These are phyloP conservation scores for Chlamydomonas sphaeroides DNA, from an alignment of 139 green algal genomes.

Conservation along the genomic window DNA sequence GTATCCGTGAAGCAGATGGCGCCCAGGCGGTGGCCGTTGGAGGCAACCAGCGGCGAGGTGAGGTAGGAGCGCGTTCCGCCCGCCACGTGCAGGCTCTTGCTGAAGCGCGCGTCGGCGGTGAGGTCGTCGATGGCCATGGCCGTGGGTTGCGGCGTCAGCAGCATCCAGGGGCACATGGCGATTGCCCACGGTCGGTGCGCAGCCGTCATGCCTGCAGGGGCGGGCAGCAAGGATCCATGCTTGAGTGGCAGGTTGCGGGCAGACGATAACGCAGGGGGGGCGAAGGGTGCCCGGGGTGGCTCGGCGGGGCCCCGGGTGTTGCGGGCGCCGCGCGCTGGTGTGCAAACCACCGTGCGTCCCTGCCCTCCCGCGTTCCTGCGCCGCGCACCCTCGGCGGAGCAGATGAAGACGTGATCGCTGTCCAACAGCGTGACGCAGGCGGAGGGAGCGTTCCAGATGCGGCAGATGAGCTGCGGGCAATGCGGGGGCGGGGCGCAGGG, in stretches of 20 bases:
- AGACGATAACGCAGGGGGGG: too few species aligned
- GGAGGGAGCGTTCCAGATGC: conserved; percentile 20
- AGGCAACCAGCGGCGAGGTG: conserved; percentile 71
- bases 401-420: conserved; percentile 40
- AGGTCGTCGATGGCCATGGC: conserved; percentile 72
- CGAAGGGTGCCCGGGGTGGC: too few species aligned
- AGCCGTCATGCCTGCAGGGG: background rate
- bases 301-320: too few species aligned
- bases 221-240: too few species aligned
- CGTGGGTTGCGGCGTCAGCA: conserved; percentile 34
- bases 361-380: background rate
- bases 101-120: conserved; percentile 68
- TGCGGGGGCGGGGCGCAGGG: background rate
- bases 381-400: background rate
- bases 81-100: conserved; percentile 52
- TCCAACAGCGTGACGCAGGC: conserved; percentile 43
- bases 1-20: conserved; percentile 74
- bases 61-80: conserved; percentile 77
- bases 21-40: conserved; percentile 69
- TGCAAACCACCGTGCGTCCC: too few species aligned
- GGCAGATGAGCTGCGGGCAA: conserved; percentile 19
- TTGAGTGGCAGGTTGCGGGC: too few species aligned
- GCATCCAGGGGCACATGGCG: conserved; percentile 46
- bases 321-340: too few species aligned
- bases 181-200: conserved; percentile 21